Evolutionary conservation across 106 monocot species (phyloP), one percentile per base, ranked within the genome.

Genomic region (Cymbidium sinense): DNA sequence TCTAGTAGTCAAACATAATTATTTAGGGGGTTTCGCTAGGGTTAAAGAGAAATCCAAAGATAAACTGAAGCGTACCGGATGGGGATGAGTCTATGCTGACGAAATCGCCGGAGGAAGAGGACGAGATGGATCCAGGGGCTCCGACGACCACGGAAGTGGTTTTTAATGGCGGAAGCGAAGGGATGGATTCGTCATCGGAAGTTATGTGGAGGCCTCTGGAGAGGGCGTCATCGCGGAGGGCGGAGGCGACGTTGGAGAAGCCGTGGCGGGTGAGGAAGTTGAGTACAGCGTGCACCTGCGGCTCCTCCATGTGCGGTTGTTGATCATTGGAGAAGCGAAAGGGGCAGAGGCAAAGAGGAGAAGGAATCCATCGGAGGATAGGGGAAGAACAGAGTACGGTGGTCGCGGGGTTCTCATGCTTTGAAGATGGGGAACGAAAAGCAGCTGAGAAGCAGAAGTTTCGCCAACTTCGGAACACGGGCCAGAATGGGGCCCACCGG

Each of bases 11-110:
- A 77, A 55, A 54, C 2, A 41, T 20, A 65, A 11, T 30, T 72
- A 37, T 18, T 72, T 19, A 72, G 36, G 4, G n/a, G n/a, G 20
- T 72, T 39, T 19, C 7, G 5, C 41, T 23, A 18, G 5, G 44
- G 30, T n/a, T 73, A 18, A 29, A 7, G 29, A 34, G 21, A n/a
- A 28, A 61, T 55, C 28, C 25, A n/a, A 30, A 28, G 12, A 20
- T 3, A 37, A 31, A 41, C 12, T 0, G 70, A 30, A 13, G 25
- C 64, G 21, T 79, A 93, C 88, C 90, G 11, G 87, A 78, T 41
- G 95, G 84, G n/a, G 93, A 87, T 5, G 90, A 88, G 2, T 81
- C 81, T 75, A 91, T 86, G 78, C 96, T 96, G 58, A 93, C 73
- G 76, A 96, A 96, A 25, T 84, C 96, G 6, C 81, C 87, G 7